phyloP scores from a whole-genome alignment of 2,329 filamentous ascomycete species.

The Aspergillus sp. region DNA sequence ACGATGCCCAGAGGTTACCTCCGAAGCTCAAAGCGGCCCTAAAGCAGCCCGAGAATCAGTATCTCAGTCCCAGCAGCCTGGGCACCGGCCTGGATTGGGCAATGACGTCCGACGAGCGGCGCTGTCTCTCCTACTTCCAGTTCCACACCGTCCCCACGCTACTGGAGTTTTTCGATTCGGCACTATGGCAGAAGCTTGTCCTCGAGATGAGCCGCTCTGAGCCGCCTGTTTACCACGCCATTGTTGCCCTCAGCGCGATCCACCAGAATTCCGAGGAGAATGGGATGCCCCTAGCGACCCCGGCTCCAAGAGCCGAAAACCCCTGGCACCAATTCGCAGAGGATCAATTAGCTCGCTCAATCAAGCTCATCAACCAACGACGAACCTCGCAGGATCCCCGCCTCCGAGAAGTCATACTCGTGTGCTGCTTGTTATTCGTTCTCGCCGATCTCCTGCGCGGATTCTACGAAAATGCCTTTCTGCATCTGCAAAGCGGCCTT shows the following conservation, averaged over 20 bases:
- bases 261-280: neutral
- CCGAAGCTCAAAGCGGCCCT: too few species aligned
- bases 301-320: too few species aligned
- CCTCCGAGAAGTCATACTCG: neutral
- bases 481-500: neutral
- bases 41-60: too few species aligned
- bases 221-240: slow-evolving; percentile 13
- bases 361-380: neutral
- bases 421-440: slow-evolving; percentile 2
- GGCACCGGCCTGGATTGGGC: neutral
- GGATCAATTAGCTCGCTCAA: neutral
- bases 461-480: neutral
- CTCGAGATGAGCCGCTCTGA: slow-evolving; percentile 7
- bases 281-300: too few species aligned
- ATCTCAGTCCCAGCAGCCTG: neutral
- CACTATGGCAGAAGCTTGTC: slow-evolving; percentile 12
- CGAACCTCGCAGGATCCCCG: slow-evolving; percentile 5
- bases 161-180: slow-evolving; percentile 8
- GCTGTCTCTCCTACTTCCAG: slow-evolving; percentile 13
- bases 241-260: slow-evolving; percentile 1
- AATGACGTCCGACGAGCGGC: slow-evolving; percentile 11
- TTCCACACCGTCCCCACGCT: slow-evolving; percentile 6
- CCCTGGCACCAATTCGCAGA: neutral
- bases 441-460: slow-evolving; percentile 3
- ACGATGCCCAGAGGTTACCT: too few species aligned